phyloP scores from a whole-genome alignment of 305 asterid genomes.

The Fraxinus dipetala region DNA sequence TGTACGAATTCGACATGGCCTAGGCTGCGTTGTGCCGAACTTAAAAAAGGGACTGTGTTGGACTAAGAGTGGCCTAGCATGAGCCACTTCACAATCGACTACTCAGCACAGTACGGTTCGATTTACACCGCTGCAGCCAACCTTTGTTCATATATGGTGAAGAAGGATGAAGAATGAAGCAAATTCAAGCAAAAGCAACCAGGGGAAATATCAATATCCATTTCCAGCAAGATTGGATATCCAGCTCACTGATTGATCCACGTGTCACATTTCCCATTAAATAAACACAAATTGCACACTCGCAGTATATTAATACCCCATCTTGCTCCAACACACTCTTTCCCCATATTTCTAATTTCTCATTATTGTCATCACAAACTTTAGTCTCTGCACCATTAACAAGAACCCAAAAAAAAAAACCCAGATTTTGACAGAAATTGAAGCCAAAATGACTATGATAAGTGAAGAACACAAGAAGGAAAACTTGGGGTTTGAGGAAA shows the following conservation, averaged over 20 bases:
- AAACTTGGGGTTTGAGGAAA: slow-evolving; percentile 40
- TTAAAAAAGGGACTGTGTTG: not conserved
- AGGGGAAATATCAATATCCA: slow-evolving; percentile 25
- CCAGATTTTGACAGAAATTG: not conserved
- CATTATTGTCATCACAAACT: not conserved
- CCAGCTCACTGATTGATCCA: slow-evolving; percentile 35
- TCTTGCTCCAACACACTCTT: not conserved
- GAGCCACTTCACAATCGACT: not conserved
- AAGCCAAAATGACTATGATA: slow-evolving; percentile 28
- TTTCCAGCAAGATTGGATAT: slow-evolving; percentile 37
- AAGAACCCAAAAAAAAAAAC: not conserved
- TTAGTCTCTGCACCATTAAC: not conserved
- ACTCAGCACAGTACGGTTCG: not conserved
- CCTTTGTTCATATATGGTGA: not conserved
- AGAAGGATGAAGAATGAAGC: not conserved
- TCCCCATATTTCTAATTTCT: slow-evolving; percentile 13
- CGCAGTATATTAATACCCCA: not conserved
- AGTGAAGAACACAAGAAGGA: slow-evolving; percentile 9
- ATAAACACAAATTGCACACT: not conserved
- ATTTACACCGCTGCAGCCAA: not conserved
- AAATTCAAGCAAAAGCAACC: not conserved
- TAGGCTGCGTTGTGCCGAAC: not conserved
- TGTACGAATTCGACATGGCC: not conserved
- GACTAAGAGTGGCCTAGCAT: not conserved
- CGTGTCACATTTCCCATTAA: slow-evolving; percentile 34